Evolutionary conservation across 768 basidiomycete genomes (phyloP).

Genomic region (Xerocomellus chrysenteron): DNA sequence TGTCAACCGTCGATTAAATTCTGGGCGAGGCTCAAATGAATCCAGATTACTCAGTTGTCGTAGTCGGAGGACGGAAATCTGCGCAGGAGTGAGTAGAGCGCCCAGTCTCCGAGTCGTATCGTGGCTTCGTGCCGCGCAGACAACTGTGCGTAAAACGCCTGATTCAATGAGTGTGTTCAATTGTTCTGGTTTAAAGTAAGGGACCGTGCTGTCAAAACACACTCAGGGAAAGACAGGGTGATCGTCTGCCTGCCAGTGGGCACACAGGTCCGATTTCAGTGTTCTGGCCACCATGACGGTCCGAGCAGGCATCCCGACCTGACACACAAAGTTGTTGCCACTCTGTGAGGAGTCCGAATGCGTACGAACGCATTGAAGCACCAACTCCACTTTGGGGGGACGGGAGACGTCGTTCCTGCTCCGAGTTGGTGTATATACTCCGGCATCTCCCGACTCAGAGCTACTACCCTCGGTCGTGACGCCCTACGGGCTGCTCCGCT

Average conservation of each 20-base stretch:
- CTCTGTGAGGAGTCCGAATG: too few species aligned
- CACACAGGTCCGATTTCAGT: not conserved
- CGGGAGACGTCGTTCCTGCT: too few species aligned
- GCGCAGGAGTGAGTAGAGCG: conserved; percentile 49
- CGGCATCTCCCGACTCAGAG: too few species aligned
- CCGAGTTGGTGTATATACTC: too few species aligned
- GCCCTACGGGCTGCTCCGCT: too few species aligned
- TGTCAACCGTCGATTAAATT: conserved; percentile 40
- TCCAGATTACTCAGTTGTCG: conserved; percentile 36
- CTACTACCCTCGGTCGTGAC: too few species aligned
- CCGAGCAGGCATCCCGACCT: too few species aligned
- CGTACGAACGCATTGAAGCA: too few species aligned
- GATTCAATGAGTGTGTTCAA: conserved; percentile 63
- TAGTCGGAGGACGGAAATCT: conserved; percentile 67
- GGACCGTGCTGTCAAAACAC: conserved; percentile 55
- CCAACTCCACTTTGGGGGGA: too few species aligned
- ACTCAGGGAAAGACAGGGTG: conserved; percentile 68
- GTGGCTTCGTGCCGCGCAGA: conserved; percentile 53
- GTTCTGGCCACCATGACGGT: too few species aligned
- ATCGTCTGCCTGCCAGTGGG: conserved; percentile 49
- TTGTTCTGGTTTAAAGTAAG: conserved; percentile 35
- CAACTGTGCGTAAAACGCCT: conserved; percentile 56
- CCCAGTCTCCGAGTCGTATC: not conserved
- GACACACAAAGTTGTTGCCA: too few species aligned
- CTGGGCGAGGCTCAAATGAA: conserved; percentile 25